Evolutionary conservation across 2,329 filamentous ascomycete species (phyloP), one percentile per base, ranked within the genome.

Genomic region (Arthroderma uncinatum): DNA sequence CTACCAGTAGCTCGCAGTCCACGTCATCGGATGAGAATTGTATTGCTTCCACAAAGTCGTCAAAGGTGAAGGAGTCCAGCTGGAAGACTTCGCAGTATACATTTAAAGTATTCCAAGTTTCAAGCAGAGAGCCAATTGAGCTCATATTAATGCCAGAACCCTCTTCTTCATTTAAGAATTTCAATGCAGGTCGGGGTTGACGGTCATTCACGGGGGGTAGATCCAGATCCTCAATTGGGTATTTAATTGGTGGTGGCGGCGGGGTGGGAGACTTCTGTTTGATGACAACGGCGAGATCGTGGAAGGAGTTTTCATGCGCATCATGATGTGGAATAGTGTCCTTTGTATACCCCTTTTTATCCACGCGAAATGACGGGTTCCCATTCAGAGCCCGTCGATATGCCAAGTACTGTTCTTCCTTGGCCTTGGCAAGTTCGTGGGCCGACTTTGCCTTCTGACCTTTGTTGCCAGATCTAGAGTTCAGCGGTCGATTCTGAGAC

Each of bases 81-180:
- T 89, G 83, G 67, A 95, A 95, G 16, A 96, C 86, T 66, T 95
- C 89, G 67, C 90, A 95, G 68, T 96, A 96, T n/a, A 98, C 92
- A 66, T 96, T 98, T 34, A 98, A 78, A 0, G 91, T 96, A 65
- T 96, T 90, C 93, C 93, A 98, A 0, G 88, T 89, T 72, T 96
- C 92, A 23, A 98, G 74, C 14, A 97, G 75, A 1, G 83, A 80
- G 0, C 91, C 90, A n/a, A 96, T 82, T 2, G 89, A 92, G 64
- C 86, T 83, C 82, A 92, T 93, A 19, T 84, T 75, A 56, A 97
- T 84, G 82, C 44, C 40, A 23, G 8, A 42, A 4, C 37, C 28
- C 23, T 44, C 5, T 8, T 81, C 79, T 58, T 89, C 80, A 55
- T 78, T 79, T 64, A 94, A 77, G 67, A 87, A 95, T 58, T 87